These are phyloP conservation scores for Gossypioides kirkii DNA, from an alignment of 345 rosid species.

Conservation along the genomic window DNA sequence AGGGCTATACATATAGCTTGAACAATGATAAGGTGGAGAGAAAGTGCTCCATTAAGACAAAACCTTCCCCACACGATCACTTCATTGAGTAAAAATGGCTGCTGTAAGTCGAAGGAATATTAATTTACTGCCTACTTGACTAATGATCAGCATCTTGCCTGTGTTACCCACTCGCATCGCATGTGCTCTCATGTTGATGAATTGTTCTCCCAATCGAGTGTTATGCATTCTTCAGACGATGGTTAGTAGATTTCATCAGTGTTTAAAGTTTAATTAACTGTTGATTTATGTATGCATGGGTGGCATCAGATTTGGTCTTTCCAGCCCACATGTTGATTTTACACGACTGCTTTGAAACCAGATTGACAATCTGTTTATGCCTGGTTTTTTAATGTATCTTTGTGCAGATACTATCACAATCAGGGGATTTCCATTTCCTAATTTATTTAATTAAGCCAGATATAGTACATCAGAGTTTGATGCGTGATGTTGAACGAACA, in stretches of 20 bases:
- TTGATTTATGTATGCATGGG: not conserved
- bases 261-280: not conserved
- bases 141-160: not conserved
- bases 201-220: not conserved
- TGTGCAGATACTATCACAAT: not conserved
- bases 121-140: not conserved
- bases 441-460: not conserved
- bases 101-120: not conserved
- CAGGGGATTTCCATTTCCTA: constrained; percentile 12
- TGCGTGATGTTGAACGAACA: constrained; percentile 3
- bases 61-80: not conserved
- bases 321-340: constrained; percentile 14
- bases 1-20: not conserved
- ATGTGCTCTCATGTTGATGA: constrained; percentile 1
- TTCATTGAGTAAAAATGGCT: not conserved
- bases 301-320: not conserved
- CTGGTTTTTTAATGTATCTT: not conserved
- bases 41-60: not conserved
- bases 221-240: not conserved
- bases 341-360: not conserved
- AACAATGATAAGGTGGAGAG: not conserved
- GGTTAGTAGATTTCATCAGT: not conserved
- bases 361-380: not conserved
- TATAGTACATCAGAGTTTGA: not conserved
- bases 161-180: constrained; percentile 1